Evolutionary conservation across 75 land plant genomes (phyloP).

Genomic region (Cunninghamia lanceolata): DNA sequence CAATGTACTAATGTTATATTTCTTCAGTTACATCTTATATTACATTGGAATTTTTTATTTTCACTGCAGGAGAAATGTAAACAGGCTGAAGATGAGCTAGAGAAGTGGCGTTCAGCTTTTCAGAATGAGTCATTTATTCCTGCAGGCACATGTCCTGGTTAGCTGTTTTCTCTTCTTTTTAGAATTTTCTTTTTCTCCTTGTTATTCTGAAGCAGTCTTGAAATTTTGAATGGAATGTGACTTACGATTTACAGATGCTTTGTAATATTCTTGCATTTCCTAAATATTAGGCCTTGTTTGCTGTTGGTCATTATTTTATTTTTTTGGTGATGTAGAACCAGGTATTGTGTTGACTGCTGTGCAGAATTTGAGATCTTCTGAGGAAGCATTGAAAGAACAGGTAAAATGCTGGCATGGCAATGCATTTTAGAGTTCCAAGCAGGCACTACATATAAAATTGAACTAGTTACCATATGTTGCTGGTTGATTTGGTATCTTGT

Average conservation of each 20-base stretch:
- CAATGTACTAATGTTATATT: not conserved
- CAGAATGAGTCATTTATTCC: slow-evolving; percentile 67
- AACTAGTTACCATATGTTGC: not conserved
- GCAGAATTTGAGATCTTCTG: slow-evolving; percentile 69
- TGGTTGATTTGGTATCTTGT: not conserved
- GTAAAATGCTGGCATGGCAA: slow-evolving; percentile 25
- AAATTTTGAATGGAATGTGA: not conserved
- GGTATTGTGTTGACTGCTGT: slow-evolving; percentile 54
- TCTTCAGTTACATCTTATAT: not conserved
- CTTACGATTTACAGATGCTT: not conserved
- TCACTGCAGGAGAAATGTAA: slow-evolving; percentile 2
- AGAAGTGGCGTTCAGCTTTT: slow-evolving; percentile 80
- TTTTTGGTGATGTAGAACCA: slow-evolving; percentile 49
- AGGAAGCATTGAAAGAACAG: slow-evolving; percentile 84
- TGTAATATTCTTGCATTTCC: not conserved
- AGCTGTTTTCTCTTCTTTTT: slow-evolving; percentile 4
- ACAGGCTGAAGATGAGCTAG: slow-evolving; percentile 46
- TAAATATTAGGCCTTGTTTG: not conserved
- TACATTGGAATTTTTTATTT: not conserved
- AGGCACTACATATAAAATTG: not conserved
- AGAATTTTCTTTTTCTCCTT: slow-evolving; percentile 2
- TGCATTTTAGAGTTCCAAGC: not conserved
- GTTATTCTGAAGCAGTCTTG: slow-evolving; percentile 3
- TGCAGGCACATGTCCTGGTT: slow-evolving; percentile 65
- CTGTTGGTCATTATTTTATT: not conserved